Percentiles rank a stretch among this genome's conserved stretches.
phyloP scores from a whole-genome alignment of 2,329 filamentous ascomycete species.

The Sarocladiaceae sp. region DNA sequence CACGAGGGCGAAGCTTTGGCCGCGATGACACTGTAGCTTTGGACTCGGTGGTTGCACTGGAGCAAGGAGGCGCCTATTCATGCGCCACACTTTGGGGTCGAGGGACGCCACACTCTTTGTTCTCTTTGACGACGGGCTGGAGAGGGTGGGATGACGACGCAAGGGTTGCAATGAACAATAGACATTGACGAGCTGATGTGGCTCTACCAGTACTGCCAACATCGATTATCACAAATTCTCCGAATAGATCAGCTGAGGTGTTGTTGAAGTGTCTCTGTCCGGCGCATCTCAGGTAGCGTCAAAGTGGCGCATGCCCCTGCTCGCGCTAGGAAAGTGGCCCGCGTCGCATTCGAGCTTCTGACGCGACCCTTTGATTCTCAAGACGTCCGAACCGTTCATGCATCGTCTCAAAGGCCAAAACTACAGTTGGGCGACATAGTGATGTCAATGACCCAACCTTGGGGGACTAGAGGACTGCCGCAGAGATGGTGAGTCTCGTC shows the following conservation, averaged over 20 bases:
- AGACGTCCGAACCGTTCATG: too few relatives aligned
- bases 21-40: conserved; percentile 9
- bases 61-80: not conserved
- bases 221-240: too few relatives aligned
- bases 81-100: conserved; percentile 4
- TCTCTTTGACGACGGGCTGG: not conserved
- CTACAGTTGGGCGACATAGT: too few relatives aligned
- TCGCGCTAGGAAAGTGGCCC: not conserved
- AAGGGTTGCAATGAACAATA: too few relatives aligned
- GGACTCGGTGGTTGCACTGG: conserved; percentile 3
- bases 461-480: not conserved
- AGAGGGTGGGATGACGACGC: not conserved
- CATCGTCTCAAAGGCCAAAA: too few relatives aligned
- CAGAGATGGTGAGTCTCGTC: not conserved
- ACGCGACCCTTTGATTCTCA: too few relatives aligned
- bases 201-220: too few relatives aligned
- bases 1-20: not conserved
- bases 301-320: conserved; percentile 3
- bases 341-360: not conserved
- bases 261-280: too few relatives aligned
- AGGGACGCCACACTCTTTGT: conserved; percentile 7
- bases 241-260: not conserved
- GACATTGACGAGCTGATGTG: too few relatives aligned
- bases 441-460: not conserved
- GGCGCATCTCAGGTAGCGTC: too few relatives aligned